Percentiles rank a stretch among this genome's conserved stretches.
Conservation (phyloP, 371 early-diverging fungal species). For the Mucor sp. region DNA sequence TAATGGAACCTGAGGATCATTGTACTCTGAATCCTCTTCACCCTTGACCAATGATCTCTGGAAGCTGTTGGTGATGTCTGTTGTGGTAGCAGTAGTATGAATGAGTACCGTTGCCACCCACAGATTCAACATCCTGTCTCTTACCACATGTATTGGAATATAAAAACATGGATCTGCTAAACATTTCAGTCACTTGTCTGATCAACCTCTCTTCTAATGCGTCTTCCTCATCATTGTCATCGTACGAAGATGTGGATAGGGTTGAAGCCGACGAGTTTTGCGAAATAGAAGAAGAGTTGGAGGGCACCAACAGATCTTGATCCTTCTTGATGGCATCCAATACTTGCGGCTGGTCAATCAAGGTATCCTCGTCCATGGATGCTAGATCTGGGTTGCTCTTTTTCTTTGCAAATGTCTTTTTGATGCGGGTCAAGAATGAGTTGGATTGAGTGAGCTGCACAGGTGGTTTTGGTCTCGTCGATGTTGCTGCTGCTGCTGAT, state of each 20-base stretch:
- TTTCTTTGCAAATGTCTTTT: slow-evolving; percentile 25
- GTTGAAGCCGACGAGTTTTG: slow-evolving; percentile 17
- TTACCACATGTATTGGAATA: slow-evolving; percentile 65
- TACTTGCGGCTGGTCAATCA: slow-evolving; percentile 16
- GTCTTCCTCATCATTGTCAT: slow-evolving; percentile 22
- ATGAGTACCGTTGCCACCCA: too few species aligned
- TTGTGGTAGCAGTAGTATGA: neutral
- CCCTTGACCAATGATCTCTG: slow-evolving; percentile 36
- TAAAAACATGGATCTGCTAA: slow-evolving; percentile 65
- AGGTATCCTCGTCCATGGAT: slow-evolving; percentile 5
- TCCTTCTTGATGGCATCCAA: neutral
- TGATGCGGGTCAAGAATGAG: slow-evolving; percentile 32
- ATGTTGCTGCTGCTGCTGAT: neutral
- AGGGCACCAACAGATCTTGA: slow-evolving; percentile 11
- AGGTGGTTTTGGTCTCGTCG: slow-evolving; percentile 5
- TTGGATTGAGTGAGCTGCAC: slow-evolving; percentile 23
- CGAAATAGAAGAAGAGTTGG: slow-evolving; percentile 13
- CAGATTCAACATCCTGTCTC: too few species aligned
- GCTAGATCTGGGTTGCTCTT: slow-evolving; percentile 2
- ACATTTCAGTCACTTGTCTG: slow-evolving; percentile 63
- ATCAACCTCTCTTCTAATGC: slow-evolving; percentile 62
- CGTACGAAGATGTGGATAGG: slow-evolving; percentile 7
- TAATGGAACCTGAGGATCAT: slow-evolving; percentile 15
- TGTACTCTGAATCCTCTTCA: slow-evolving; percentile 18
- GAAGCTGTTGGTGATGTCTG: slow-evolving; percentile 50